phyloP scores from a whole-genome alignment of 1,284 basidiomycete genomes.

The Ustilago xerochloae region DNA sequence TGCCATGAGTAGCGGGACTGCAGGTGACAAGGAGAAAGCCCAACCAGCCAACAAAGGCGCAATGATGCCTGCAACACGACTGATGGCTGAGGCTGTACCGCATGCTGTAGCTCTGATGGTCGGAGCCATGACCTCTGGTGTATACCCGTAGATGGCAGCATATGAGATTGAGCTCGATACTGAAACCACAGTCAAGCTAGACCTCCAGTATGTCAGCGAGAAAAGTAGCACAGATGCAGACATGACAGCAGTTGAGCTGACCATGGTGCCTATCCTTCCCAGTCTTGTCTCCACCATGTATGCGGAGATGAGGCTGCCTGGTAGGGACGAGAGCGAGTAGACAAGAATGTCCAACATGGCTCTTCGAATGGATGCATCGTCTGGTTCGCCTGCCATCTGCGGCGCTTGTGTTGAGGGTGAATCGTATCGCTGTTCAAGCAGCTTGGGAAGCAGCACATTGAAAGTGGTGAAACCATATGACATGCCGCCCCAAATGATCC shows the following conservation, averaged over 20 bases:
- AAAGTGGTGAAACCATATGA: constrained; percentile 88
- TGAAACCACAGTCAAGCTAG: constrained; percentile 47
- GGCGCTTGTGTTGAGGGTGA: not conserved
- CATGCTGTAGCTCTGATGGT: constrained; percentile 60
- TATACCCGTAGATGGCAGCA: constrained; percentile 63
- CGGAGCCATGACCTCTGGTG: constrained; percentile 64
- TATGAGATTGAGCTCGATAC: constrained; percentile 61
- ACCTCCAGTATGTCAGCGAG: constrained; percentile 26
- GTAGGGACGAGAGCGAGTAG: constrained; percentile 60
- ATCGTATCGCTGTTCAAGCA: constrained; percentile 71
- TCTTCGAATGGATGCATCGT: constrained; percentile 28
- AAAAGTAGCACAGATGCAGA: constrained; percentile 52
- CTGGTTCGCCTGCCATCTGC: constrained; percentile 1
- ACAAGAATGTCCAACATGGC: constrained; percentile 54
- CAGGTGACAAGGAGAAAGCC: constrained; percentile 34
- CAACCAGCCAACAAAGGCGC: constrained; percentile 61
- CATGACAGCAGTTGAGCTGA: constrained; percentile 50
- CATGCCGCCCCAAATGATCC: constrained; percentile 63
- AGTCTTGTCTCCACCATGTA: constrained; percentile 83
- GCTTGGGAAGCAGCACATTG: constrained; percentile 92
- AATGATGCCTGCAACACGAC: constrained; percentile 60
- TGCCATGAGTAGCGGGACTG: constrained; percentile 43
- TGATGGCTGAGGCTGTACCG: constrained; percentile 60
- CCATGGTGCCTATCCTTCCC: constrained; percentile 78
- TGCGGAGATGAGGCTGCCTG: constrained; percentile 79